phyloP scores from a whole-genome alignment of 768 basidiomycete genomes.

The Podaxis rugospora region DNA sequence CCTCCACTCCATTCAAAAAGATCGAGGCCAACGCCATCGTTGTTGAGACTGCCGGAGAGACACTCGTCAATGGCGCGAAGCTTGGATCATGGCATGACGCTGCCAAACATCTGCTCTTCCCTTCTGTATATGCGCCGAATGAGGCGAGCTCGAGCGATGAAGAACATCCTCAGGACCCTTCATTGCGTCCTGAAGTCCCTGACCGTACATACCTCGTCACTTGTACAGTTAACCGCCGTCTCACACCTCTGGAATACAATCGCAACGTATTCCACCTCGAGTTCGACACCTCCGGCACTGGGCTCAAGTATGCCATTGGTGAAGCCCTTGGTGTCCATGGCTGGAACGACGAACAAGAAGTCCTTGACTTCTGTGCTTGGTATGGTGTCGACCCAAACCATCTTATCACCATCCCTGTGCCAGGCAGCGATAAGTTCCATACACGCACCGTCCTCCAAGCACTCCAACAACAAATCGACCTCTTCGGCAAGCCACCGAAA shows the following conservation, averaged over 20 bases:
- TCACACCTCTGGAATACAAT: slow-evolving; percentile 94
- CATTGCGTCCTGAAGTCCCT: slow-evolving; percentile 78
- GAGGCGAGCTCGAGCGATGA: slow-evolving; percentile 33
- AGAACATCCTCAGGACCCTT: slow-evolving; percentile 54
- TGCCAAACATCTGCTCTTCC: slow-evolving; percentile 87
- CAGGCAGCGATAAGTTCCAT: slow-evolving; percentile 68
- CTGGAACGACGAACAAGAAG: slow-evolving; percentile 92
- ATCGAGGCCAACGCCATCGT: slow-evolving; percentile 76
- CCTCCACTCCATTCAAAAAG: slow-evolving; percentile 35
- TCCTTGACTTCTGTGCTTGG: slow-evolving; percentile 85
- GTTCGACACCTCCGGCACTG: slow-evolving; percentile 88
- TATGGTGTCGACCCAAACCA: slow-evolving; percentile 82
- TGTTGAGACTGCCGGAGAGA: slow-evolving; percentile 54
- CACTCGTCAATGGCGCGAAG: slow-evolving; percentile 55
- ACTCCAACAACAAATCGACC: slow-evolving; percentile 93
- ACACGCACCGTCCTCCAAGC: slow-evolving; percentile 94
- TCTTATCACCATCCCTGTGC: slow-evolving; percentile 78
- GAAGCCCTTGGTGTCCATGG: slow-evolving; percentile 97
- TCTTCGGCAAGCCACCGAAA: slow-evolving; percentile 95
- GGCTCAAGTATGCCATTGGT: slow-evolving; percentile 91
- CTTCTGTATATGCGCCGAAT: slow-evolving; percentile 65
- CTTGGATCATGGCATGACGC: slow-evolving; percentile 78
- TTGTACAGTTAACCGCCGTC: slow-evolving; percentile 88
- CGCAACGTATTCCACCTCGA: slow-evolving; percentile 99
- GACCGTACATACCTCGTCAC: slow-evolving; percentile 94